Percentiles rank a stretch among this genome's conserved stretches.
Evolutionary conservation across 352 stramenopile genomes (phyloP).

Genomic region (Phytophthora tentaculata): DNA sequence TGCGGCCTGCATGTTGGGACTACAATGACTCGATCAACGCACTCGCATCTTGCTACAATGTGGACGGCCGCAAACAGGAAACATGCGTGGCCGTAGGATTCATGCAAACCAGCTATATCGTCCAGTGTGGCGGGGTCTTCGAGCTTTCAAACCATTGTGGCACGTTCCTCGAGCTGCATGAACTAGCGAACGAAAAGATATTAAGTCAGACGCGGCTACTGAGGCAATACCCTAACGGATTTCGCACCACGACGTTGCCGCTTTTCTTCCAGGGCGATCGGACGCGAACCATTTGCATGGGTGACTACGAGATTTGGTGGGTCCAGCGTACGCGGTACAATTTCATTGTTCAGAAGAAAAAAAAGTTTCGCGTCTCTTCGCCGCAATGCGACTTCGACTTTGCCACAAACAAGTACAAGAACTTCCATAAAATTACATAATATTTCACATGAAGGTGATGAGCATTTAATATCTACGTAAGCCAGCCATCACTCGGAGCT

Average conservation of each 20-base stretch:
- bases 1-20: slow-evolving; percentile 84
- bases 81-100: slow-evolving; percentile 82
- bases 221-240: slow-evolving; percentile 74
- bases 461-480: no score
- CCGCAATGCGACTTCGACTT: slow-evolving; percentile 85
- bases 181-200: slow-evolving; percentile 65
- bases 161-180: slow-evolving; percentile 87
- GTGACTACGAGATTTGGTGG: slow-evolving; percentile 90
- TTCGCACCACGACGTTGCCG: slow-evolving; percentile 76
- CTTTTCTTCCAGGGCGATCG: slow-evolving; percentile 74
- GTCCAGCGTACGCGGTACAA: slow-evolving; percentile 83
- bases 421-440: slow-evolving; percentile 53
- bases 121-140: slow-evolving; percentile 72
- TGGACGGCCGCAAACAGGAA: slow-evolving; percentile 61
- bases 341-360: slow-evolving; percentile 86
- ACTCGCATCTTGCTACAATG: slow-evolving; percentile 57
- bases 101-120: slow-evolving; percentile 83
- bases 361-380: slow-evolving; percentile 63
- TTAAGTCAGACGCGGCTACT: slow-evolving; percentile 75
- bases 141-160: slow-evolving; percentile 82
- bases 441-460: no score
- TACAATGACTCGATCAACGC: slow-evolving; percentile 81
- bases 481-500: slow-evolving; percentile 26
- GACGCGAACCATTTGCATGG: slow-evolving; percentile 66
- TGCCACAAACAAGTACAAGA: slow-evolving; percentile 80